Base-by-base conservation (phyloP, 805 yeast species). In the Candida dajiaensis region DNA sequence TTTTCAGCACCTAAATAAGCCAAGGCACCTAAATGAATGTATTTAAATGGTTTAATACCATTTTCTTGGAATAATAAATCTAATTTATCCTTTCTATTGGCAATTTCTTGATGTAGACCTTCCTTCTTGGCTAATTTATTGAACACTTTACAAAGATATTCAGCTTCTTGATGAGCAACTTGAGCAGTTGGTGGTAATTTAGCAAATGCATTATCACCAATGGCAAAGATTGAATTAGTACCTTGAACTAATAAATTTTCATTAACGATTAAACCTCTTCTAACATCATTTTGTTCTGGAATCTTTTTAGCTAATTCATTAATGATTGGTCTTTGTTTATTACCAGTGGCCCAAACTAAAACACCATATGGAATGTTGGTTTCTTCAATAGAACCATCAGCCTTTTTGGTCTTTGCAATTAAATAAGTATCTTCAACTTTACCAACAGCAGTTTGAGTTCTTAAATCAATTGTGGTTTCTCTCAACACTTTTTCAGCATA, bases 331-430 rank as follows among this genome's bases (percentile, higher is more conserved):
- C 97, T 82, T 49, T 89, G 88, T 53, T 89, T 86, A 70, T 89
- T 89, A 71, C 97, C 97, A 49, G 96, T 90, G 45, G 97, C 97
- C 97, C 97, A 90, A 55, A 90, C 92, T 58, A 90, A 78, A 61
- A 89, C 76, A 63, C 97, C 97, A 67, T 89, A 90, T 46, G 96
- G 96, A 64, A 90, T 75, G 25, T 55, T 63, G 40, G 63, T 63
- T 59, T 68, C 73, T 26, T 78, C 78, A 52, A 82, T 71, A 11
- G 82, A 63, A 18, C 96, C 97, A 57, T 87, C 89, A 33, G 80
- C 77, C 35, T 74, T 66, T 58, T 87, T 88, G 45, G 78, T 82
- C 63, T 78, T 80, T 38, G 95, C 96, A 56, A 77, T 71, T 53
- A 90, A 83, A 49, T 75, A 73, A 58, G 77, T 78, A 46, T 74